These are phyloP conservation scores for Pyrus hybrid DNA, from an alignment of 331 rosid genomes.

Conservation along the genomic window DNA sequence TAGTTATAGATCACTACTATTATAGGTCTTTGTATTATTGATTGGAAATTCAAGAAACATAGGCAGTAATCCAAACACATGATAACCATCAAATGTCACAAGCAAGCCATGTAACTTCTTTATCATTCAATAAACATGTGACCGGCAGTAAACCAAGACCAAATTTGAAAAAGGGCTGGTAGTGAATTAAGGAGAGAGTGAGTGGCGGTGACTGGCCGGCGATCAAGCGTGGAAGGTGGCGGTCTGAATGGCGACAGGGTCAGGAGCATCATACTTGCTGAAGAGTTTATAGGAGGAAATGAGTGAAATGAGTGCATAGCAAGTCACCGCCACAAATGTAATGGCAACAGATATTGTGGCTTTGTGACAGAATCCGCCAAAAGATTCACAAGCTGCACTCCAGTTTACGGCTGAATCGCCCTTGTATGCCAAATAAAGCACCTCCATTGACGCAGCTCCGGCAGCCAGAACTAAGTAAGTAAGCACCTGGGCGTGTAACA, in stretches of 20 bases:
- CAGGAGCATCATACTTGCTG: constrained; percentile 56
- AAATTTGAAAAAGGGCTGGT: background rate
- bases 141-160: too few species aligned
- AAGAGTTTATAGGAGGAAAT: constrained; percentile 82
- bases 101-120: background rate
- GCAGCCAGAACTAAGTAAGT: constrained; percentile 68
- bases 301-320: constrained; percentile 59
- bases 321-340: constrained; percentile 46
- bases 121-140: background rate
- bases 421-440: constrained; percentile 59
- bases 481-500: constrained; percentile 28
- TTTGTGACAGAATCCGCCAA: constrained; percentile 57
- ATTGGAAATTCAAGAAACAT: too few species aligned
- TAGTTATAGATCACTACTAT: too few species aligned
- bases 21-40: too few species aligned
- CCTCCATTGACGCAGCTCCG: constrained; percentile 66
- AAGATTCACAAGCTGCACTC: constrained; percentile 67
- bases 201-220: background rate
- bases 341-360: constrained; percentile 44
- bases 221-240: constrained; percentile 20
- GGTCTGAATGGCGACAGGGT: constrained; percentile 6
- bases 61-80: background rate
- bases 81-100: background rate
- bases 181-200: background rate
- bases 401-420: constrained; percentile 50